These are phyloP conservation scores for Boletellus ananas DNA, from an alignment of 768 basidiomycete genomes.

Conservation along the genomic window DNA sequence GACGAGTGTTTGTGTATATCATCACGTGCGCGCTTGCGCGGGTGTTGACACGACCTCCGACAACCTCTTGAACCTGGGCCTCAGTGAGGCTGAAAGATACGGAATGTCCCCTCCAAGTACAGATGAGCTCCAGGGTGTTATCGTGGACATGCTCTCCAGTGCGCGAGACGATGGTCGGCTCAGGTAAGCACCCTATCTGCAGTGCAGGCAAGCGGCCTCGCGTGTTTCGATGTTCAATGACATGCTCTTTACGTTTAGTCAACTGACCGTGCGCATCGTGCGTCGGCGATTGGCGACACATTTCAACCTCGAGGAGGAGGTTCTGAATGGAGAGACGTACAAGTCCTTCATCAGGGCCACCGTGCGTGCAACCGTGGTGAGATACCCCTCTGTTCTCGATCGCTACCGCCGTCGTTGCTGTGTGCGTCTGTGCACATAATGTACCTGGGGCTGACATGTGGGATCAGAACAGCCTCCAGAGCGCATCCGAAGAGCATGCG, in stretches of 20 bases:
- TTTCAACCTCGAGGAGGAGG: constrained; percentile 42
- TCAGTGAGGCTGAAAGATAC: no score
- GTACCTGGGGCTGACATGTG: neutral
- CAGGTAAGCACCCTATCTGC: constrained; percentile 5
- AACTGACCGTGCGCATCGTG: constrained; percentile 47
- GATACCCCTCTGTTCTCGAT: neutral
- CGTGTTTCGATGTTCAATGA: neutral
- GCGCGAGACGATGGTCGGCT: constrained; percentile 23
- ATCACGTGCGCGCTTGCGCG: constrained; percentile 13
- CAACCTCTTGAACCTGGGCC: neutral
- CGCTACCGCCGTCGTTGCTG: neutral
- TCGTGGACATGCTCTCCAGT: constrained; percentile 19
- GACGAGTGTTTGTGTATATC: neutral
- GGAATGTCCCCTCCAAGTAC: constrained; percentile 15
- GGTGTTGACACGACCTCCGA: neutral
- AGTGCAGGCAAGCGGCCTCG: neutral
- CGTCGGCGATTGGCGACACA: constrained; percentile 47
- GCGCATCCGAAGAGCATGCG: constrained; percentile 1
- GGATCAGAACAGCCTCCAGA: constrained; percentile 9
- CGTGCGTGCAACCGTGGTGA: constrained; percentile 16
- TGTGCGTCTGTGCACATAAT: neutral
- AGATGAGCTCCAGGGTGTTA: constrained; percentile 14
- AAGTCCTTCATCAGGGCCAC: constrained; percentile 43
- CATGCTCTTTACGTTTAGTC: constrained; percentile 9
- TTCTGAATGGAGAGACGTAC: constrained; percentile 42